Percentiles rank a stretch among this genome's conserved stretches.
Evolutionary conservation across 2,329 filamentous ascomycete species (phyloP).

Genomic region (Phaeosphaeriaceae sp.): DNA sequence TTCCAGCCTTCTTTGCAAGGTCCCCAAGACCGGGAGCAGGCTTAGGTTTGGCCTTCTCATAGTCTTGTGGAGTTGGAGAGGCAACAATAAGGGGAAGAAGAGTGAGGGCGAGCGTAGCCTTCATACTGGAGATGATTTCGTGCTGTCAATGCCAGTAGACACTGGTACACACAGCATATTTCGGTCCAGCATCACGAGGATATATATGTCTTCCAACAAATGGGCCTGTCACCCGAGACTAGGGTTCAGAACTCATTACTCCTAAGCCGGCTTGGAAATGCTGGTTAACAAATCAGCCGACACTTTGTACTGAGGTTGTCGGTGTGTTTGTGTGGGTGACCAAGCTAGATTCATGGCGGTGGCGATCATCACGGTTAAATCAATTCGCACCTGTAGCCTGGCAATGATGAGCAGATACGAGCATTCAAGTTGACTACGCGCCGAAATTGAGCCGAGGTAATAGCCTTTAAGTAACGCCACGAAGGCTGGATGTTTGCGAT

Average conservation of each 20-base stretch:
- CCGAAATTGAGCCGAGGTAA: too few relatives aligned
- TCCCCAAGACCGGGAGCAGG: conserved; percentile 52
- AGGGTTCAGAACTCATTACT: not conserved
- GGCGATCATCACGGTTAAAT: not conserved
- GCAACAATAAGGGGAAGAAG: conserved; percentile 26
- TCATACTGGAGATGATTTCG: conserved; percentile 35
- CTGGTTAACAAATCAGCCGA: conserved; percentile 1
- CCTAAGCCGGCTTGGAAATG: not conserved
- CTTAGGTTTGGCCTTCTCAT: conserved; percentile 11
- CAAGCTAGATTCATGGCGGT: not conserved
- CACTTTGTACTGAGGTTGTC: not conserved
- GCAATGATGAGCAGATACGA: too few relatives aligned
- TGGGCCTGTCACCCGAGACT: not conserved
- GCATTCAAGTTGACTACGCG: not conserved
- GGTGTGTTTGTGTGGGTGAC: too few relatives aligned
- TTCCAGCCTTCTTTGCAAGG: conserved; percentile 62
- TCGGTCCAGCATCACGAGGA: not conserved
- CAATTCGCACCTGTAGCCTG: not conserved
- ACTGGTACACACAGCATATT: too few relatives aligned
- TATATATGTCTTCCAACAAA: not conserved
- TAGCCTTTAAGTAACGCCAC: too few relatives aligned
- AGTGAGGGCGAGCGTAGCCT: conserved; percentile 23
- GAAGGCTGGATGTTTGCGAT: too few relatives aligned
- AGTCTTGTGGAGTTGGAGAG: conserved; percentile 17
- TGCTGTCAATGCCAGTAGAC: not conserved